Percentiles rank a stretch among this genome's conserved stretches.
phyloP scores from a whole-genome alignment of 2,329 filamentous ascomycete genomes.

The Colletotrichum karsti region DNA sequence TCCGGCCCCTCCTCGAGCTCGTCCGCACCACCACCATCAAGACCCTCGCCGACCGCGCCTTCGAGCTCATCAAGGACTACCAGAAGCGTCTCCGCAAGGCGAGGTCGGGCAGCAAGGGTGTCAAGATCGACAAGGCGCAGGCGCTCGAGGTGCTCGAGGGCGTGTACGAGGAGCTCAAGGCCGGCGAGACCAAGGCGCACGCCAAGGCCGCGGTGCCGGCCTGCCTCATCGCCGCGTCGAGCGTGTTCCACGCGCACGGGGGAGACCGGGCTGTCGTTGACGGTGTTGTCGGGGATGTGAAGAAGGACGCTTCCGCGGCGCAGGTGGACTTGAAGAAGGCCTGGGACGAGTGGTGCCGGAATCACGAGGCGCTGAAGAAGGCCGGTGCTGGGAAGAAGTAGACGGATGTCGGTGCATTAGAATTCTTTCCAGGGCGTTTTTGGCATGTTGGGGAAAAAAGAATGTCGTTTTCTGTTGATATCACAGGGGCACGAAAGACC shows the following conservation, averaged over 20 bases:
- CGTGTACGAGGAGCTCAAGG: slow-evolving; percentile 74
- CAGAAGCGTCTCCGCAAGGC: slow-evolving; percentile 73
- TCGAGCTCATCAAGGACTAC: slow-evolving; percentile 76
- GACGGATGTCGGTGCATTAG: background rate
- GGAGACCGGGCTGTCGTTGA: slow-evolving; percentile 63
- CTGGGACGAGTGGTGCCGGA: slow-evolving; percentile 28
- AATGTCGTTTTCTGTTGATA: background rate
- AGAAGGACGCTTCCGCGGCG: slow-evolving; percentile 44
- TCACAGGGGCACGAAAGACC: background rate
- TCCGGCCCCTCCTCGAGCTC: slow-evolving; percentile 80
- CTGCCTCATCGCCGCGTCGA: slow-evolving; percentile 72
- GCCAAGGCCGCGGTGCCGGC: slow-evolving; percentile 78
- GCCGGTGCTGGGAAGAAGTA: slow-evolving; percentile 3
- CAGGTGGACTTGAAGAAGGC: slow-evolving; percentile 24
- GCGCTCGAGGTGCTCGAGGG: slow-evolving; percentile 67
- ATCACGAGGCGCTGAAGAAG: slow-evolving; percentile 25
- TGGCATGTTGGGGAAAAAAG: slow-evolving; percentile 30
- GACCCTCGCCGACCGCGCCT: slow-evolving; percentile 77
- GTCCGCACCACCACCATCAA: slow-evolving; percentile 81
- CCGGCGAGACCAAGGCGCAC: slow-evolving; percentile 73
- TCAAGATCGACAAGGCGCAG: slow-evolving; percentile 44
- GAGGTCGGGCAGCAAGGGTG: slow-evolving; percentile 48
- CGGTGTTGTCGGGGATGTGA: slow-evolving; percentile 70
- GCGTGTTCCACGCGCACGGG: slow-evolving; percentile 64
- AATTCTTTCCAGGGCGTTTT: slow-evolving; percentile 15